Base-by-base conservation (phyloP, 1,284 basidiomycete species). In the Cutaneotrichosporon sp. region DNA sequence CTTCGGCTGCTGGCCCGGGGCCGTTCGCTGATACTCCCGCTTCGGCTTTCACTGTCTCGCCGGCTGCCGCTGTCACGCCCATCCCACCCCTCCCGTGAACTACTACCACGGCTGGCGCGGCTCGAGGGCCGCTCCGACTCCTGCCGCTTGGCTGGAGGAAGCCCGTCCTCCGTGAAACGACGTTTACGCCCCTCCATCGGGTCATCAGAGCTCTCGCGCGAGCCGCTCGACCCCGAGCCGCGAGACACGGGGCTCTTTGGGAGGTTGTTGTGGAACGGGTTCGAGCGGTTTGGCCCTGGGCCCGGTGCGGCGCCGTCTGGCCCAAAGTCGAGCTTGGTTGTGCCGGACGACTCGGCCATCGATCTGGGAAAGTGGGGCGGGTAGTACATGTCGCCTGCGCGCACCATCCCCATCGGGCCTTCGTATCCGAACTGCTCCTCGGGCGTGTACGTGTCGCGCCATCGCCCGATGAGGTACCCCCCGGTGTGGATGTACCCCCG, bases 401-500 rank as follows among this genome's bases (percentile, higher is more conserved):
- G 71, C 18, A 77, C 61, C 59, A 79, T 65, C 0, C 69, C 69
- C 27, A 76, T 68, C 2, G 74, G 71, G 1, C 75, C 77, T 63
- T 79, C 77, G 64, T 75, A 74, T 8, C 74, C 75, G 38, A 67
- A 55, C 49, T 71, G 62, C 53, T 70, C 65, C 38, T 72, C 73
- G 5, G 72, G 65, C 5, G 76, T 79, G 56, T 75, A 76, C 2
- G 73, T 74, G 61, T 80, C 79, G 54, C 78, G 69, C 77, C 78
- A 80, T 20, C 78, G 64, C 24, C 78, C 79, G 45, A 77, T 62
- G 34, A 78, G 45, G 56, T 73, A 64, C 4, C 74, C 76, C 4
- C 77, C 78, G 3, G 77, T 72, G 50, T 77, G 73, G 9, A 79
- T 57, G 57, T 79, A 81, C 1, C 74, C 78, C n/a, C 75, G 65